Percentiles rank a stretch among this genome's conserved stretches.
Conservation (phyloP, 176 grass and related monocot genomes). For the Ensete ventricosum region DNA sequence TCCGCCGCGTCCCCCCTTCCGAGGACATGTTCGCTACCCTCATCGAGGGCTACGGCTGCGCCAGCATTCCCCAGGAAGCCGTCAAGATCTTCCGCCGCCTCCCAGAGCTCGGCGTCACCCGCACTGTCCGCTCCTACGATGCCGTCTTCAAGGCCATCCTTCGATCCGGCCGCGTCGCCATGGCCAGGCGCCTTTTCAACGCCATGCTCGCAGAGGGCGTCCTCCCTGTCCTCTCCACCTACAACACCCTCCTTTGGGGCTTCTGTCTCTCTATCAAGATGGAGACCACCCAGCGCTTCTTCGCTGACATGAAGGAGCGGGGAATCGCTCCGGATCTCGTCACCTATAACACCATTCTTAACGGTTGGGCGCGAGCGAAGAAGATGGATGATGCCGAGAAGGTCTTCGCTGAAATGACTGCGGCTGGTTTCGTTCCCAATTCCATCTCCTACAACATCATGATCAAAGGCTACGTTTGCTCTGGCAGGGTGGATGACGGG, state of each 20-base stretch:
- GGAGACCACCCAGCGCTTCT: conserved; percentile 43
- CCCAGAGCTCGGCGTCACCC: conserved; percentile 67
- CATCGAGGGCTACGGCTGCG: conserved; percentile 58
- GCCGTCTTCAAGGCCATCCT: conserved; percentile 85
- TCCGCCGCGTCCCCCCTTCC: conserved; percentile 36
- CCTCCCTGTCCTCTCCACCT: conserved; percentile 48
- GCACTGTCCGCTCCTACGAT: conserved; percentile 67
- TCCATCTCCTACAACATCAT: conserved; percentile 69
- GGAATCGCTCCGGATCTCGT: conserved; percentile 46
- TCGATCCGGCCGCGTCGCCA: conserved; percentile 51
- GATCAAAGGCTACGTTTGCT: conserved; percentile 73
- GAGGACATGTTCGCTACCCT: conserved; percentile 60
- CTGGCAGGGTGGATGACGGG: conserved; percentile 41
- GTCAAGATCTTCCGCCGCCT: conserved; percentile 89
- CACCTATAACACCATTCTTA: conserved; percentile 70
- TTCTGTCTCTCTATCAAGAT: conserved; percentile 76
- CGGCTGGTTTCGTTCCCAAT: conserved; percentile 39
- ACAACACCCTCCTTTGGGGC: conserved; percentile 80
- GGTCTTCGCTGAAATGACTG: conserved; percentile 62
- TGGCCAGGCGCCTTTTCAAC: conserved; percentile 78
- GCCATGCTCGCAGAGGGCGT: conserved; percentile 53
- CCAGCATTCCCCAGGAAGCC: conserved; percentile 70
- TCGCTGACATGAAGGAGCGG: conserved; percentile 62
- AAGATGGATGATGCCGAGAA: conserved; percentile 71
- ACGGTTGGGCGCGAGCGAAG: conserved; percentile 48